Evolutionary conservation across 495 filamentous ascomycete genomes (phyloP), one percentile per base, ranked within the genome.

Genomic region (Lepidopterella palustris): DNA sequence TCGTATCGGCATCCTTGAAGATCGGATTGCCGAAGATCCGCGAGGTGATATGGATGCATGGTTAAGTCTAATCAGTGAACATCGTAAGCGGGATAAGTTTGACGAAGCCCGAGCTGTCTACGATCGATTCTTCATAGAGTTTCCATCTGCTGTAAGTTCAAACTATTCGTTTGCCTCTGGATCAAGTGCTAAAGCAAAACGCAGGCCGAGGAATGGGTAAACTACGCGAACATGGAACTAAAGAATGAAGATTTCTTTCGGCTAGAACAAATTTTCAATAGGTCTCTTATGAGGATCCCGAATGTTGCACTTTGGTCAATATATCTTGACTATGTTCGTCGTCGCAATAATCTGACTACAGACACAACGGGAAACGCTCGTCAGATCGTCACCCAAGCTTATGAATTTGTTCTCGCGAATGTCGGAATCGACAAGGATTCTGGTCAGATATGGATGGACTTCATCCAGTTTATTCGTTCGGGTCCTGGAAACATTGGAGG

Each of bases 241-340:
- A 84, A 88, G 54, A 78, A 88, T 55, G 86, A 93, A 62, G 86
- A 95, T 60, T 82, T 90, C 51, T 75, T 74, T 58, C 82, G 80
- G 39, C 81, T 91, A 27, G 95, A 97, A 73, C 78, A 82, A 45
- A 87, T 97, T 26, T 95, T 98, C 72, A 80, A 77, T 58, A 82
- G 80, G 55, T 88, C 83, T 45, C 81, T 98, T 45, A 73, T 87
- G 59, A 75, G 78, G 21, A 83, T 89, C 13, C 87, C 87, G 18
- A 86, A 90, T 71, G 84, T 97, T 28, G 80, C 85, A 52, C 82
- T 98, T 6, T 98, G 92, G 92, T 88, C 84, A 18, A 80, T 86
- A n/a, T 98, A 98, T 70, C 79, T 98, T 32, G 88, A 95, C 72
- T 97, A 97, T 71, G 84, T 97, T 60, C 92, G 95, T 53, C 89